These are phyloP conservation scores for Candida palmyrensis DNA, from an alignment of 805 yeast species.

Conservation along the genomic window DNA sequence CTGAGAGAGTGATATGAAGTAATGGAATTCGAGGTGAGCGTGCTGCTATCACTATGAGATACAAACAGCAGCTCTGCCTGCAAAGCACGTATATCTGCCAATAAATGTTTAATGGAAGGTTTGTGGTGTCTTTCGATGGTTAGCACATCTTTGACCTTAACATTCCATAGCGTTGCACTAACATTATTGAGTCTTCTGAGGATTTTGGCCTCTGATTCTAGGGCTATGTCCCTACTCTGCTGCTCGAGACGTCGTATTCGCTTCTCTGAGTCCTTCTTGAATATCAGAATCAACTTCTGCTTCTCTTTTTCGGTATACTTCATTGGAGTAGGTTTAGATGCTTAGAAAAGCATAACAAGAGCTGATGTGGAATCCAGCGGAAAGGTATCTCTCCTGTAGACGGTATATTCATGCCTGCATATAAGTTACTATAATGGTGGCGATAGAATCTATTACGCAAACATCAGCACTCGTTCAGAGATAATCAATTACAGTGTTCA, in stretches of 20 bases:
- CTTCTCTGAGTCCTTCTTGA: slow-evolving; percentile 17
- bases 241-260: slow-evolving; percentile 20
- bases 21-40: slow-evolving; percentile 1
- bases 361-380: no score
- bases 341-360: no score
- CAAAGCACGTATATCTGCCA: slow-evolving; percentile 16
- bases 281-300: slow-evolving; percentile 25
- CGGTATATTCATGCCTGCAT: neutral
- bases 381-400: no score
- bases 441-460: no score
- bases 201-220: slow-evolving; percentile 30
- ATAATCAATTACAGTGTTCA: no score
- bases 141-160: slow-evolving; percentile 39
- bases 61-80: slow-evolving; percentile 4
- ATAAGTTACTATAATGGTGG: neutral
- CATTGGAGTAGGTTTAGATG: neutral
- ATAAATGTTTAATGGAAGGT: slow-evolving; percentile 24
- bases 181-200: slow-evolving; percentile 41
- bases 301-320: slow-evolving; percentile 30
- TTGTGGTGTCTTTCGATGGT: slow-evolving; percentile 39
- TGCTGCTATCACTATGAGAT: slow-evolving; percentile 1
- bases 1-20: no score
- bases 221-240: slow-evolving; percentile 17
- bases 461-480: no score
- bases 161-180: slow-evolving; percentile 45